Evolutionary conservation across 345 rosid genomes (phyloP), one percentile per base, ranked within the genome.

Genomic region (Hevea brasiliensis): DNA sequence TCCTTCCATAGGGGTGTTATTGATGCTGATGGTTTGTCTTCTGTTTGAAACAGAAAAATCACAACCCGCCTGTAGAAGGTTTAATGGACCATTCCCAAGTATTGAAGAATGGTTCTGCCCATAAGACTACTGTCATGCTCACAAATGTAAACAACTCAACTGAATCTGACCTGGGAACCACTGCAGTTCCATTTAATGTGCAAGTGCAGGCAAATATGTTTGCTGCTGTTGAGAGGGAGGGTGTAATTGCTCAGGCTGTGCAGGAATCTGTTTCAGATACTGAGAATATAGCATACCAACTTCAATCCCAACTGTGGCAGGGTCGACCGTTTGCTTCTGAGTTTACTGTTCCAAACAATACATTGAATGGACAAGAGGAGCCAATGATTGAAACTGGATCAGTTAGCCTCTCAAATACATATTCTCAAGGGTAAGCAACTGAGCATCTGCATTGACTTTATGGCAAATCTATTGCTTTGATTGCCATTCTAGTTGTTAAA

Each of bases 361-460:
- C 67, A 67, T 29, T 59, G 58, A 74, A 76, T 79, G 86, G 80
- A 55, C 79, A 68, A 58, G 71, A 71, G 67, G 79, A 85, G 61
- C 62, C 57, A 55, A 66, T 53, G 0, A 73, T 72, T 27, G 84
- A 80, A 51, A 76, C 65, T 61, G 88, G 72, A 72, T 78, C 86
- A 54, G 77, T 55, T 29, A 79, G 71, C 68, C 41, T 81, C 60
- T 89, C 97, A 60, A 85, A 75, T 79, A 79, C 81, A 45, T 87
- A 81, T 77, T 87, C 94, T 81, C 87, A 89, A 84, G 88, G 91
- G 97, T 92, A 80, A 80, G 72, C 44, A 50, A 61, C 67, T 55
- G 81, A 80, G 72, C 44, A 50, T 67, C 67, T 55, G 44, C 45
- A 44, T 27, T 40, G 56, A 58, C 14, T 66, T 55, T 13, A 51